These are phyloP conservation scores for Cladosporium sp. DNA, from an alignment of 2,329 filamentous ascomycete genomes.

Conservation along the genomic window DNA sequence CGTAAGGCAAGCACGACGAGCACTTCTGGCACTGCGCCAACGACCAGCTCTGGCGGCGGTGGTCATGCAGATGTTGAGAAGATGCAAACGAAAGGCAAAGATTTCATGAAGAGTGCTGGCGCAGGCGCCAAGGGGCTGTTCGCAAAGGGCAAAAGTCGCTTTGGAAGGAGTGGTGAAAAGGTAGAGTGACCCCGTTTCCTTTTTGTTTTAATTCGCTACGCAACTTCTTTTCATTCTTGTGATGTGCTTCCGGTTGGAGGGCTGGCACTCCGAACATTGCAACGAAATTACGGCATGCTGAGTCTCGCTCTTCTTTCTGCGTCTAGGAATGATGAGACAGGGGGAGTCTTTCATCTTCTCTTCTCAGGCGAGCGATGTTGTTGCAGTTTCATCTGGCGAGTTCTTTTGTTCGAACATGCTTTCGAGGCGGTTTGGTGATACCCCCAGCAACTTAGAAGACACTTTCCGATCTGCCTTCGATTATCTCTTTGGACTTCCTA, in stretches of 20 bases:
- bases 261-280: not conserved
- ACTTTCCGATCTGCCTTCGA: constrained; percentile 11
- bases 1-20: constrained; percentile 9
- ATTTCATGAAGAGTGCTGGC: constrained; percentile 78
- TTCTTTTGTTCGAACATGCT: constrained; percentile 1
- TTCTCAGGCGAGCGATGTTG: not conserved
- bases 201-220: constrained; percentile 16
- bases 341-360: not conserved
- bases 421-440: constrained; percentile 11
- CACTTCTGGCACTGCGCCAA: not conserved
- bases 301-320: constrained; percentile 14
- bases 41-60: constrained; percentile 19
- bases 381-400: not conserved
- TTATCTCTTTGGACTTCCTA: too few species aligned
- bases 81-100: constrained; percentile 80
- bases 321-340: constrained; percentile 14
- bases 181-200: constrained; percentile 68
- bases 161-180: constrained; percentile 65
- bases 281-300: constrained; percentile 21
- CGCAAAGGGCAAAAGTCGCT: constrained; percentile 83
- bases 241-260: not conserved
- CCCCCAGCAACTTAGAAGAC: not conserved
- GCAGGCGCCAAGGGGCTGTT: constrained; percentile 88
- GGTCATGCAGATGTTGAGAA: constrained; percentile 25
- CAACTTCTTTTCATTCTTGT: not conserved